Base-by-base conservation (phyloP, 2,329 filamentous ascomycete genomes). In the Xylaria sp. region DNA sequence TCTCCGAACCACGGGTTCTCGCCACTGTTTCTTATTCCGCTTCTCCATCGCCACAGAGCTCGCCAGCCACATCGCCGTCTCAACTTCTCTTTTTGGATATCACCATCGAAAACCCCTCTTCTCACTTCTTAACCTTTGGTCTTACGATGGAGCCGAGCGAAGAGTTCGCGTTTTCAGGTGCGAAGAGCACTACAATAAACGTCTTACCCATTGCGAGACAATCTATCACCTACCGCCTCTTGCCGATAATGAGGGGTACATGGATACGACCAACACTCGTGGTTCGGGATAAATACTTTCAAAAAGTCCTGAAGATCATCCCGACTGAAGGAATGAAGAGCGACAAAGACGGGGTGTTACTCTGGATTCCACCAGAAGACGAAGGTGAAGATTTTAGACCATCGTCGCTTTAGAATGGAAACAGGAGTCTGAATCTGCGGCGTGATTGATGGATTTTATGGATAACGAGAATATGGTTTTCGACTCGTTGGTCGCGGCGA, bases 91-190 rank as follows among this genome's bases (percentile, higher is more conserved):
- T 83, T 65, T 78, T 90, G 15, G 82, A 86, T 51, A 78, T 89
- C 78, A 93, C 90, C 3, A 89, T 99, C 66, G 96, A 99, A 81
- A 99, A 99, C 78, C 92, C 94, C 0, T 98, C 95, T 0, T 92
- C 90, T 79, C 96, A 99, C 79, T 97, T 97, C 81, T 87, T 99
- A 59, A 97, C 94, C 0, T 99, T 99, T 81, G 94, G 93, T 36
- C 81, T 98, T 58, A 90, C 86, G 31, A 97, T 99, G 94, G 95
- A 99, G 74, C 92, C 94, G 2, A 95, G 90, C 78, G 94, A 97
- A 72, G 89, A 94, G 62, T 98, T 98, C 80, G 95, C 94, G 0
- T 98, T 99, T 80, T 94, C 93, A 8, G 96, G 96, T 0, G 85
- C 93, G 1, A 98, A 98, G 82, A 86, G 92, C 72, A 90, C 89